Evolutionary conservation across 2,329 filamentous ascomycete genomes (phyloP), one percentile per base, ranked within the genome.

Genomic region (Fusarium sp.): DNA sequence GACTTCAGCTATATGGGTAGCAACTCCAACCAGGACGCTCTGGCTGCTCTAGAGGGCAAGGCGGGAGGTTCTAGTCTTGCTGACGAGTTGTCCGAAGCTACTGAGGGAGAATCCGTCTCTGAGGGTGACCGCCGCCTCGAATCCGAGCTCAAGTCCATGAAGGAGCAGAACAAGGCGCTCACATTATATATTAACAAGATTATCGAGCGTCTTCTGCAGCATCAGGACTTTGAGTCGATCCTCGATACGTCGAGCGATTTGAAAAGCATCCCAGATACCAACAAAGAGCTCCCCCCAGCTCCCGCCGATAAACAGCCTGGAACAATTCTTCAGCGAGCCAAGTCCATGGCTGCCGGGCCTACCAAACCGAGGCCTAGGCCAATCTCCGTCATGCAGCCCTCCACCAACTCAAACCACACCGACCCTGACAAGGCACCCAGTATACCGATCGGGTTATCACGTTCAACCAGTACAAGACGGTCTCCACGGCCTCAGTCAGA

Each of bases 141-240:
- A 76, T 80, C 84, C 13, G 95, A 98, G 73, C 80, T 96, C 70
- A 93, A 91, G 79, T 85, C 87, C 11, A 83, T 93, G 72, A 95
- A 92, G 81, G 95, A 97, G 77, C 91, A 97, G 82, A 98, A 99
- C 84, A 98, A 98, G 83, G 96, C 96, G 29, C 84, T 99, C 72
- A 97, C 94, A 23, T 84, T 98, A 69, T 99, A 99, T 82, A 97
- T 99, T 83, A 97, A 98, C 87, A 97, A 96, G 82, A 98, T 99
- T 78, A 97, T 99, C 77, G 96, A 96, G 78, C 91, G 96, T 57
- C 88, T 99, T 42, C 86, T 99, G 65, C 92, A 97, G 76, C 92
- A 97, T 80, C 92, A 97, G 75, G 94, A 97, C 71, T 98, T 97
- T 71, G 95, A 99, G 80, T 90, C 93, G 65, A 97, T 98, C 63